phyloP scores from a whole-genome alignment of 129 eudicot genomes.

The Arctium lappa region DNA sequence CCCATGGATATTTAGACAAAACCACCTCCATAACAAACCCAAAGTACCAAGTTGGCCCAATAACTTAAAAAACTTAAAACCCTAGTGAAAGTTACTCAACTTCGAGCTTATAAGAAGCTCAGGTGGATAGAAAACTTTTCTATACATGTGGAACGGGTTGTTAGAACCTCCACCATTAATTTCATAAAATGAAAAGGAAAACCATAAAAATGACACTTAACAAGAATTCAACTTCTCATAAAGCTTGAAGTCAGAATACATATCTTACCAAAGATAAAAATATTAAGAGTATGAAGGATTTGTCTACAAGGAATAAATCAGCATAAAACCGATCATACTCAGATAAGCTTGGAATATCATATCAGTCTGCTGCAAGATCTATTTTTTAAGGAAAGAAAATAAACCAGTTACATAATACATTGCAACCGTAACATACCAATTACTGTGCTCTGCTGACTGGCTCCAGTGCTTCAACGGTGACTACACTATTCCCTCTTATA shows the following conservation, averaged over 20 bases:
- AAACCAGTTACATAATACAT: slow-evolving; percentile 2
- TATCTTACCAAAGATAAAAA: background rate
- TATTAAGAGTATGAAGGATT: background rate
- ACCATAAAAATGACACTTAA: background rate
- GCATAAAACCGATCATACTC: slow-evolving; percentile 15
- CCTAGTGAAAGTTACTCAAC: background rate
- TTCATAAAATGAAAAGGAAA: background rate
- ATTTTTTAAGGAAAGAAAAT: background rate
- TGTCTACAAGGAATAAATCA: background rate
- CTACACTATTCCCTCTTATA: slow-evolving; percentile 94
- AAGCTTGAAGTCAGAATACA: background rate
- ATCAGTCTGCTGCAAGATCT: slow-evolving; percentile 10
- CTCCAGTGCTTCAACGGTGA: slow-evolving; percentile 93
- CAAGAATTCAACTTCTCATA: slow-evolving; percentile 3
- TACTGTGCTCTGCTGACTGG: slow-evolving; percentile 68
- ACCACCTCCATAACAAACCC: background rate
- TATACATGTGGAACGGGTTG: background rate
- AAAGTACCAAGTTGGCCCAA: background rate
- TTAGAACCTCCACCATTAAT: background rate
- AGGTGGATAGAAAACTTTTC: too few species aligned
- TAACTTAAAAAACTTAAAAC: background rate
- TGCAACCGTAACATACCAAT: slow-evolving; percentile 6
- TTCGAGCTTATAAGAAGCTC: too few species aligned
- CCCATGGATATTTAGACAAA: too few species aligned
- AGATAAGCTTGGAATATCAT: background rate